Evolutionary conservation across 169 alveolate species (phyloP).

Genomic region (Ichthyophthirius multifiliis): DNA sequence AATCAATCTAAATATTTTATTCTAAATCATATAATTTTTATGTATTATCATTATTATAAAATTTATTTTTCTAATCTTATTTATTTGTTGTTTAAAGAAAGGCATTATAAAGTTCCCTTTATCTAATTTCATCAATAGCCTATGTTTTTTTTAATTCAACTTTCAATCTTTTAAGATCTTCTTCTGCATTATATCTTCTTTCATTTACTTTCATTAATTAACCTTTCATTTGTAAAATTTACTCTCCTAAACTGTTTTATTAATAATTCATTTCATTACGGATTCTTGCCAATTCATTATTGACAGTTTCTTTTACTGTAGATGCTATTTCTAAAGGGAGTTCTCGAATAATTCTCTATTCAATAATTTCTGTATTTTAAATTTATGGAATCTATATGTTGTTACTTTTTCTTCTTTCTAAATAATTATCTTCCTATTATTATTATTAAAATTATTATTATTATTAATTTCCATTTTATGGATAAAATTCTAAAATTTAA

Average conservation of each 20-base stretch:
- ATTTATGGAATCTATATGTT: too few species aligned
- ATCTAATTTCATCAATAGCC: constrained; percentile 27
- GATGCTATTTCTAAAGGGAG: constrained; percentile 30
- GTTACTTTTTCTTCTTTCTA: too few species aligned
- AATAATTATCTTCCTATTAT: too few species aligned
- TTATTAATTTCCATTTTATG: not conserved
- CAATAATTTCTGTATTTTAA: constrained; percentile 9
- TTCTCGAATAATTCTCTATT: constrained; percentile 25
- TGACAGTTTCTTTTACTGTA: constrained; percentile 26
- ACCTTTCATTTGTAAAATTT: constrained; percentile 22
- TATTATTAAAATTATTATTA: constrained; percentile 12
- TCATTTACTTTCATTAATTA: constrained; percentile 26
- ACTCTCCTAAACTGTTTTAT: constrained; percentile 17
- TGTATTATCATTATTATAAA: constrained; percentile 5
- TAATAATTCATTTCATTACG: constrained; percentile 28
- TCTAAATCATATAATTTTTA: constrained; percentile 24
- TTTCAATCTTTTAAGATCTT: constrained; percentile 14
- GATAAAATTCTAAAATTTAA: not conserved
- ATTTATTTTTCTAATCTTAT: constrained; percentile 18
- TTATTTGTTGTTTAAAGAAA: constrained; percentile 11
- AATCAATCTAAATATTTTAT: not conserved
- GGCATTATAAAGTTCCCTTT: constrained; percentile 37
- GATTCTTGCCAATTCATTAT: constrained; percentile 18
- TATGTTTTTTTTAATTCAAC: constrained; percentile 30
- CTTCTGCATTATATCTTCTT: constrained; percentile 19